These are phyloP conservation scores for Deuterostichococcus epilithicus DNA, from an alignment of 139 green algal genomes.

Conservation along the genomic window DNA sequence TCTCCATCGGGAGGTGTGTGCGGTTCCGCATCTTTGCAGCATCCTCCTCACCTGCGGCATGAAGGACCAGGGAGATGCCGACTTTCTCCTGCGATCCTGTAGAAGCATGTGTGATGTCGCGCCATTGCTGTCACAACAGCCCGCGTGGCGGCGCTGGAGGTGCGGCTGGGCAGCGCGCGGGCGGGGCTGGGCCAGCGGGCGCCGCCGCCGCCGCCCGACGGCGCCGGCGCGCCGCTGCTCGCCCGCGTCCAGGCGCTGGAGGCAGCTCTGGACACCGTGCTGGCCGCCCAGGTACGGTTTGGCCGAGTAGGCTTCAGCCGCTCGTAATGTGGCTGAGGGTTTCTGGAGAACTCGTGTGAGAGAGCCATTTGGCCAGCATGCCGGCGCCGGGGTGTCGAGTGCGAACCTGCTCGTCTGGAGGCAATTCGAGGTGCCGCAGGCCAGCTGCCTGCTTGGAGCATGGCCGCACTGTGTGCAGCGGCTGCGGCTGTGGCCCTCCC, in stretches of 20 bases:
- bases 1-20: too few relatives aligned
- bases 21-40: too few relatives aligned
- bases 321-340: too few relatives aligned
- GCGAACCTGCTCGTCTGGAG: not conserved
- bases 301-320: not conserved
- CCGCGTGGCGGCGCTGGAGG: constrained; percentile 38
- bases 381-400: too few relatives aligned
- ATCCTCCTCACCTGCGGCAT: too few relatives aligned
- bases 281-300: constrained; percentile 26
- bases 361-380: not conserved
- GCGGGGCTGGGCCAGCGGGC: constrained; percentile 31
- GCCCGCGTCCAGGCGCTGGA: constrained; percentile 46
- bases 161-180: constrained; percentile 36
- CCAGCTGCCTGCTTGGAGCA: not conserved
- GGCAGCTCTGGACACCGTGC: constrained; percentile 31
- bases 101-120: not conserved
- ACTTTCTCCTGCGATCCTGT: not conserved
- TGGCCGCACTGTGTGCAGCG: too few relatives aligned
- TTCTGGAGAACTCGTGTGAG: not conserved
- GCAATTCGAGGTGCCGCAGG: not conserved
- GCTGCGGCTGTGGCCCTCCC: too few relatives aligned
- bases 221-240: constrained; percentile 53
- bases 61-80: not conserved
- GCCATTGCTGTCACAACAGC: not conserved
- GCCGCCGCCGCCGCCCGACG: constrained; percentile 14